phyloP scores from a whole-genome alignment of 805 yeast genomes.

The Metschnikowia lunata region DNA sequence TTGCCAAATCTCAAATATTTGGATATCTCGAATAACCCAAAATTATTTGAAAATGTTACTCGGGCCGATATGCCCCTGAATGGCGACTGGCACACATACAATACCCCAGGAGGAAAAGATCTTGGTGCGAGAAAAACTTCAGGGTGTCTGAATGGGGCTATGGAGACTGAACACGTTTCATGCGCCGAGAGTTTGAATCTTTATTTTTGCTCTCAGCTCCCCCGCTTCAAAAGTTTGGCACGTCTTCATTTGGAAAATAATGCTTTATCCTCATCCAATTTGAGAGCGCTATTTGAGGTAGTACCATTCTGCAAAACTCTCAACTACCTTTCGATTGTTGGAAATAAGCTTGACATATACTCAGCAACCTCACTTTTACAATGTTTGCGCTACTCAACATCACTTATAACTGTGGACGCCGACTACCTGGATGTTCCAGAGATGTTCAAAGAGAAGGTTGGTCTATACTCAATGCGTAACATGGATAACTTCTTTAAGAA shows the following conservation, averaged over 20 bases:
- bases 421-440: constrained; percentile 61
- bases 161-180: not conserved
- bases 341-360: constrained; percentile 56
- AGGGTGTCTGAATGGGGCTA: not conserved
- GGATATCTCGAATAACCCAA: constrained; percentile 69
- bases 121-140: not conserved
- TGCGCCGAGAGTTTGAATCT: constrained; percentile 35
- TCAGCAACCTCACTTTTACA: constrained; percentile 63
- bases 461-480: constrained; percentile 76
- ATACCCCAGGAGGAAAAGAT: not conserved
- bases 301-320: constrained; percentile 64
- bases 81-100: not conserved
- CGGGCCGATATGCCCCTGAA: constrained; percentile 12
- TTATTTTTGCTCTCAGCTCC: constrained; percentile 59
- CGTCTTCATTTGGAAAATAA: constrained; percentile 73
- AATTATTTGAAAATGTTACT: constrained; percentile 49
- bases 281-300: constrained; percentile 60
- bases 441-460: constrained; percentile 63
- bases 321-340: constrained; percentile 64
- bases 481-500: constrained; percentile 55
- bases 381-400: constrained; percentile 60
- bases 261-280: constrained; percentile 49
- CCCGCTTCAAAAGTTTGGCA: constrained; percentile 58
- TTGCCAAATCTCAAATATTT: constrained; percentile 61
- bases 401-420: constrained; percentile 65